Base-by-base conservation (phyloP, 164 flowering plant genomes). In the Pachysandra terminalis region DNA sequence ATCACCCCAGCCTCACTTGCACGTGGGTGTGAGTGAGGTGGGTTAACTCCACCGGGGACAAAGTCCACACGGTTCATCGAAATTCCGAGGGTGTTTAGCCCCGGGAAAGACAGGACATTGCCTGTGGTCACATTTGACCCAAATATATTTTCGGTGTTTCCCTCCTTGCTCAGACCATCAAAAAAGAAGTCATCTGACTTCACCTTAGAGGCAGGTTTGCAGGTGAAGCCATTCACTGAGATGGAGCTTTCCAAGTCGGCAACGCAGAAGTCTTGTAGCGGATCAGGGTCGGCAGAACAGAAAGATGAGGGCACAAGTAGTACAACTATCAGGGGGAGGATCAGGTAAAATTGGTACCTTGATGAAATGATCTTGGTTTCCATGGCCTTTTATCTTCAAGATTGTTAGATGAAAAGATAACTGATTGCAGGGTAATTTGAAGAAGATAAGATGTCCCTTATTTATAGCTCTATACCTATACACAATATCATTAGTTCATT, bases 1-100 rank as follows among this genome's bases (percentile, higher is more conserved):
- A 82, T 79, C 19, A 89, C 69, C 12, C 82, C 86, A 0, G 78
- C 16, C 75, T 88, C 96, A 0, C 79, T 51, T 0, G 90, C 81
- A 0, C 86, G 89, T 22, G 96, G 96, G 60, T 90, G 96, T 0
- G 80, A 70, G 71, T 89, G 94, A 17, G 87, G 86, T 0, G 87
- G 83, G 73, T 85, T 89, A 7, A 86, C 7, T 2, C 93, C 93
- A 0, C 86, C 87, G 0, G 81, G 81, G 0, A 76, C 84, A 1
- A 75, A 74, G 69, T 86, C 90, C 0, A 88, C 87, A 0, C 91
- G 73, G 74, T 84, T 86, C 87, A 86, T 85, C 0, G 96, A 83
- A 28, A 88, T n/a, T 14, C 93, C 93, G 0, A 81, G 86, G 0
- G 91, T 90, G 84, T 90, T 88, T 16, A 88, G 73, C 14, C 81